phyloP scores from a whole-genome alignment of 179 eudicot genomes.

The Sideroxylon spinosum region DNA sequence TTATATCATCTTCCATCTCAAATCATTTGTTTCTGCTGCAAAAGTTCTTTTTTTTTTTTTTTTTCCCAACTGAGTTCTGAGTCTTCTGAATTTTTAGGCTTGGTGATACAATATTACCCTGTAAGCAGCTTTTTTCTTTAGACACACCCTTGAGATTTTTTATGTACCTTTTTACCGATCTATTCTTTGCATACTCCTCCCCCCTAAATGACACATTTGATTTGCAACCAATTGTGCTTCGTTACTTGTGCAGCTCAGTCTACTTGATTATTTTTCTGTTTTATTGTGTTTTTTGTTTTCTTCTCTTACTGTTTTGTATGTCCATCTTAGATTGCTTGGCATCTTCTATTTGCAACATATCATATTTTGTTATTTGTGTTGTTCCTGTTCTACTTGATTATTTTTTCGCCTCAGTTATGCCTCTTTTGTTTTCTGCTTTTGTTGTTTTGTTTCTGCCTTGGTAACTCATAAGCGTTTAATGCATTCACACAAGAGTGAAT shows the following conservation, averaged over 20 bases:
- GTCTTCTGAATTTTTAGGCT: background rate
- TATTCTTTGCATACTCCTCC: background rate
- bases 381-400: background rate
- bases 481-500: background rate
- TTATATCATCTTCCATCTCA: background rate
- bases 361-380: background rate
- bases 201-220: background rate
- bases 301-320: too few relatives aligned
- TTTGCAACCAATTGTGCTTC: background rate
- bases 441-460: background rate
- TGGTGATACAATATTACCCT: background rate
- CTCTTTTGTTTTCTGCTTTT: background rate
- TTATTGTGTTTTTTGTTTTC: too few relatives aligned
- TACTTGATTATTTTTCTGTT: background rate
- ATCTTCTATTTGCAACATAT: background rate
- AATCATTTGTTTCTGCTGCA: background rate
- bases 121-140: background rate
- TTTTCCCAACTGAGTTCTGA: background rate
- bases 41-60: background rate
- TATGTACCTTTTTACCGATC: background rate
- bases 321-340: background rate
- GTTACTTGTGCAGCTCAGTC: background rate
- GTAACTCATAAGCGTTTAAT: constrained; percentile 5
- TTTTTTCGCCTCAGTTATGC: background rate
- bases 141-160: background rate